Evolutionary conservation across 176 grass and related monocot genomes (phyloP).

Genomic region (Microstegium vimineum): DNA sequence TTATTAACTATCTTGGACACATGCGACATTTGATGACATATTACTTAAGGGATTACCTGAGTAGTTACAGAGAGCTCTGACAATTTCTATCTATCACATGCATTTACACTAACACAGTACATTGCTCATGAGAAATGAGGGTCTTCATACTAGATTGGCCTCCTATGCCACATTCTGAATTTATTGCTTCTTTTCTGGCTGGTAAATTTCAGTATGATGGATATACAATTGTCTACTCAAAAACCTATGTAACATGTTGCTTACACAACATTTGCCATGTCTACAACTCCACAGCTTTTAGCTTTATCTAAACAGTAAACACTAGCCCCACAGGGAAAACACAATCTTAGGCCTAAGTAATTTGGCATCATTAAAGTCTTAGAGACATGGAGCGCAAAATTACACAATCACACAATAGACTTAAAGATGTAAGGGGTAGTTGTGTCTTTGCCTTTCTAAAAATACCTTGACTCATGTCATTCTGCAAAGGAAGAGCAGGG

Average conservation of each 20-base stretch:
- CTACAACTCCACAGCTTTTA: constrained; percentile 13
- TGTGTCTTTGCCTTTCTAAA: neutral
- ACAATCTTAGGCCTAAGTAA: neutral
- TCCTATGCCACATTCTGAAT: neutral
- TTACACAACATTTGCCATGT: neutral
- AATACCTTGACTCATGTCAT: neutral
- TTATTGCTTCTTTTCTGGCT: neutral
- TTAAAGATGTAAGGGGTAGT: neutral
- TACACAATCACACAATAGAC: neutral
- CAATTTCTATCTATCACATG: neutral
- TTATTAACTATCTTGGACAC: neutral
- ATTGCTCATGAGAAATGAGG: neutral
- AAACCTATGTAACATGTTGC: neutral
- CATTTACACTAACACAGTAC: neutral
- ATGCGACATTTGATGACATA: neutral
- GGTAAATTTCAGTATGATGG: neutral
- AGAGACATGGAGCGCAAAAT: neutral
- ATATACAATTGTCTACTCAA: neutral
- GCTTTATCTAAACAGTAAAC: constrained; percentile 10
- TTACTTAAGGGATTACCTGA: neutral
- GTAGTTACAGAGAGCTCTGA: neutral
- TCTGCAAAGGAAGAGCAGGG: neutral
- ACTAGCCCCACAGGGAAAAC: neutral
- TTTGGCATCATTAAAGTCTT: neutral
- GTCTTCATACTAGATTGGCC: neutral